Base-by-base conservation (phyloP, 192 early-diverging fungal species). In the Neocallimastix lanati region DNA sequence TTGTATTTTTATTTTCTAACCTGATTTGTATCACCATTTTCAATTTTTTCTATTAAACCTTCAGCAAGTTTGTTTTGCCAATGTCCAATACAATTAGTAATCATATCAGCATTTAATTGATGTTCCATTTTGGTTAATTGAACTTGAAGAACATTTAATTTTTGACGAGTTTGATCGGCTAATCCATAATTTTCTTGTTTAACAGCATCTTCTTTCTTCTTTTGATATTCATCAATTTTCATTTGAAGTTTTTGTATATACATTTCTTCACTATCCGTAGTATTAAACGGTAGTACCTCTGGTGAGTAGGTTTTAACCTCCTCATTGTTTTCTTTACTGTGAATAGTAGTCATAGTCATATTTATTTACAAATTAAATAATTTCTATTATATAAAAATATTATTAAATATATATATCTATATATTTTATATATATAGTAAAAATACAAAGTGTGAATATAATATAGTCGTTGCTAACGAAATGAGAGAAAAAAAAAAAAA, bases 111-210 rank as follows among this genome's bases (percentile, higher is more conserved):
- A 50, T 86, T 88, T 78, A 86, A 82, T 77, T 88, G 87, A 78
- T 86, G 84, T 79, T 88, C 87, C 85, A 87, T 86, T 76, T 81
- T 87, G 15, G 77, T 82, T 28, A 88, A 80, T 76, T 88, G 87
- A 21, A 77, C 38, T 37, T 88, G 81, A 29, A 88, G 77, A 29
- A 81, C 79, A 25, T 77, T 58, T 80, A 88, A 83, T 81, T 88
- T 86, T 28, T 81, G 79, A 29, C 82, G 16, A 13, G 82, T 82
- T 78, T 85, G 82, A 30, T 88, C 86, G 16, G 87, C 86, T 0
- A 82, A 81, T 6, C 80, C 28, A 80, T 85, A 88, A 83, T 88
- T 84, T 80, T 88, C 86, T 16, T 79, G 33, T 14, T 80, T 77
- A 18, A 88, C 80, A 77, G 87, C 87, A 76, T 81, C 80, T 36